Base-by-base conservation (phyloP, 2,329 filamentous ascomycete genomes). In the Botryotinia narcissicola region DNA sequence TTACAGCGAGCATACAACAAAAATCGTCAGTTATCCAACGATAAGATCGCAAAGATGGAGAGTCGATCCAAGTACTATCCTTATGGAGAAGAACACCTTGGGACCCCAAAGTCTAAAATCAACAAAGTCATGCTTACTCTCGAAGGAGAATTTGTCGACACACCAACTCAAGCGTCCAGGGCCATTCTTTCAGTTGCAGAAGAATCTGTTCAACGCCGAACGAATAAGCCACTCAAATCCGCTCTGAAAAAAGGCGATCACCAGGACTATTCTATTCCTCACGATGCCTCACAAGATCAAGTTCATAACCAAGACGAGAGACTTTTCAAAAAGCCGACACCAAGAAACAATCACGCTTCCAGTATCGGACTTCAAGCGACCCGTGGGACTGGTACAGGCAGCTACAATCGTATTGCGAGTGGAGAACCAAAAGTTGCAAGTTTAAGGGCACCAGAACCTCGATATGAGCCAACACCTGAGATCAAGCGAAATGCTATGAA, bases 191-290 rank as follows among this genome's bases (percentile, higher is more conserved):
- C 71, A 20, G 10, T 62, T 42, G 60, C 29, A 51, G 59, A 74
- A 48, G 73, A 74, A 61, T 70, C 66, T 20, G 35, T 32, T n/a
- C 59, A 42, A 67, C 64, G 60, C 48, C 69, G 73, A 51, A 57
- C 35, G 46, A 25, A 32, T 37, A 68, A 64, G 48, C 62, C 68
- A 12, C 25, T 59, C 1, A 77, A 73, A 69, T 74, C 74, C 3
- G 73, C 72, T 59, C 25, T 77, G 71, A 77, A 74, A 42, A 60
- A 71, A 57, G 20, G n/a, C 14, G 66, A 69, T 25, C 10, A 69
- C 16, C 66, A 69, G 16, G 48, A 57, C 51, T 32, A 20, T 42
- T 29, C 37, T 32, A 25, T 69, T 57, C 29, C n/a, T 69, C 48
- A 16, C 14, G 10, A 32, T 57, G 22, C 35, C 37, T 44, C 48